Evolutionary conservation across 306 rosid genomes (phyloP).

Genomic region (Pueraria montana): DNA sequence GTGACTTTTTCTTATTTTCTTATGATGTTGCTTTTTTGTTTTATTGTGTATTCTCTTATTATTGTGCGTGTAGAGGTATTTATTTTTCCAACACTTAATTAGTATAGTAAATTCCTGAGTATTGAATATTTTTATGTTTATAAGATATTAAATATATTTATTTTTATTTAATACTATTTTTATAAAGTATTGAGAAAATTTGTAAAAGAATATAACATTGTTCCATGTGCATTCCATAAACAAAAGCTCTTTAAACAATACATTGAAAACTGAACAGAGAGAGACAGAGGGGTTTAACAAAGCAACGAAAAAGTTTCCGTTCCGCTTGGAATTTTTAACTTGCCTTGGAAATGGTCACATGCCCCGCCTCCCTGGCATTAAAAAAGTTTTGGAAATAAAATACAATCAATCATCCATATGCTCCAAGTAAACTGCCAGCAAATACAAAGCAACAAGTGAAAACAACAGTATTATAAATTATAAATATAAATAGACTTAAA

Average conservation of each 20-base stretch:
- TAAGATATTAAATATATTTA: too few species aligned
- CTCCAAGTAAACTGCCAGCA: neutral
- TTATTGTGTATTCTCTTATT: too few species aligned
- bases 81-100: too few species aligned
- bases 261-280: too few species aligned
- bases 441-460: neutral
- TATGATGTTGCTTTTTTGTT: too few species aligned
- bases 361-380: neutral
- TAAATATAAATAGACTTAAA: too few species aligned
- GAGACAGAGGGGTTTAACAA: neutral
- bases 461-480: neutral
- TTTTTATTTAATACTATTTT: too few species aligned
- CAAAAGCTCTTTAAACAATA: neutral
- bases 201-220: neutral
- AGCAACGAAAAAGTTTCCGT: neutral
- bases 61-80: too few species aligned
- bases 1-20: too few species aligned
- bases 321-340: neutral
- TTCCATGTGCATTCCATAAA: neutral
- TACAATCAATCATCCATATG: neutral
- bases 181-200: too few species aligned
- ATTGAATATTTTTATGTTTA: neutral
- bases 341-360: neutral
- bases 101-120: too few species aligned
- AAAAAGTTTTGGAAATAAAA: neutral